These are phyloP conservation scores for Priceomyces castillae DNA, from an alignment of 805 yeast species.

Conservation along the genomic window DNA sequence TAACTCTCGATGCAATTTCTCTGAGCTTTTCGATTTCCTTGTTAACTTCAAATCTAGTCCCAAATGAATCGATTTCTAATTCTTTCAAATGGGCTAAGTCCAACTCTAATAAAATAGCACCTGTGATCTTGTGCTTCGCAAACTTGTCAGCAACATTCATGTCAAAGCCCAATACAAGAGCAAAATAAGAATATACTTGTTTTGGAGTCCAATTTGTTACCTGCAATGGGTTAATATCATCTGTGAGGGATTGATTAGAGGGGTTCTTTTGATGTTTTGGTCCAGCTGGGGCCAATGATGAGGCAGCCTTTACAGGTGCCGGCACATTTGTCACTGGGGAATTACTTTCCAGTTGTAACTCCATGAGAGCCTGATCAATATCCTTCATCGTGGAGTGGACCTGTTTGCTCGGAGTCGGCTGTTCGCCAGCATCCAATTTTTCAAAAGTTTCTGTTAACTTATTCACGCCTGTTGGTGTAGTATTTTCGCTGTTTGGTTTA, in stretches of 20 bases:
- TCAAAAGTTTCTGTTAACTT: conserved; percentile 7
- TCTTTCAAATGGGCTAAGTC: conserved; percentile 87
- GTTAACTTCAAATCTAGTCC: conserved; percentile 88
- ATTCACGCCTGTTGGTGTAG: conserved; percentile 8
- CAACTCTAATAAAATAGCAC: conserved; percentile 77
- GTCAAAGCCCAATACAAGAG: conserved; percentile 67
- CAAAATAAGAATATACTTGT: conserved; percentile 79
- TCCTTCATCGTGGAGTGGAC: conserved; percentile 61
- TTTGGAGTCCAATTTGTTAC: conserved; percentile 77
- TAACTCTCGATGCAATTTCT: conserved; percentile 17
- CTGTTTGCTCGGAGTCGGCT: conserved; percentile 25
- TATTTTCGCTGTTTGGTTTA: conserved; percentile 11
- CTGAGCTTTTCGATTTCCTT: conserved; percentile 79
- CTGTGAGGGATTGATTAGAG: conserved; percentile 17
- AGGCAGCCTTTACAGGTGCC: background rate
- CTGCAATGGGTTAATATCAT: conserved; percentile 43
- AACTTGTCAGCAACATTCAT: conserved; percentile 73
- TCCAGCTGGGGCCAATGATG: background rate
- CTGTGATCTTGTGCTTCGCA: conserved; percentile 84
- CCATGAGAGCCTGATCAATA: conserved; percentile 70
- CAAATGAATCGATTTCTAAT: conserved; percentile 87
- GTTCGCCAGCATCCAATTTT: conserved; percentile 13
- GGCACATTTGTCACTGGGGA: background rate
- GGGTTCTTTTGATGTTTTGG: conserved; percentile 8
- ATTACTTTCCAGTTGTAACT: conserved; percentile 40